Evolutionary conservation across 495 filamentous ascomycete species (phyloP), one percentile per base, ranked within the genome.

Genomic region (Daldinia decipiens): DNA sequence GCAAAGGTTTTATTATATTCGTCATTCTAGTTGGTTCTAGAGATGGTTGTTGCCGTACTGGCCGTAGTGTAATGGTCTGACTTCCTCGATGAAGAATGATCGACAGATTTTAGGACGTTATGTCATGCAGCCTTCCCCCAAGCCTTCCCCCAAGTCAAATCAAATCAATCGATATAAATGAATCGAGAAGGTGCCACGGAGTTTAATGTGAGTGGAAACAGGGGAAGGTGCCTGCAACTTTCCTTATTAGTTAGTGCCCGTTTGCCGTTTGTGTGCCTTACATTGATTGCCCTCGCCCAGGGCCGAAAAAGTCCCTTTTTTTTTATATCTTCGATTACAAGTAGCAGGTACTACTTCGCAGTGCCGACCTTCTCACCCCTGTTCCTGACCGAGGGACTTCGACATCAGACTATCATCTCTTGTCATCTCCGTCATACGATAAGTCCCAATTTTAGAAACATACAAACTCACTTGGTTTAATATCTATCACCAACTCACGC

Each of bases 151-250:
- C 5, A 24, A 45, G 17, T 5, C 31, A 13, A 53, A 57, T 56
- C 27, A 19, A 61, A 67, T 36, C 34, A 36, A 36, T 36, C 34
- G 34, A 36, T 3, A 36, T 13, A 43, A 68, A 45, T 38, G 6
- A 59, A 72, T 61, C 5, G 19, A 72, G 70, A 68, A 72, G 70
- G 70, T 72, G 59, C 65, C 51, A 72, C 70, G 60, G 31, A 61
- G 50, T 17, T 13, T 52, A 65, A 65, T 53, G 55, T 56, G 39
- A 55, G 55, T 65, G 51, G 56, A 43, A 38, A 47, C 27, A 68
- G 70, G 56, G 59, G 45, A 39, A 19, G 29, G 12, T 13, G 29
- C 55, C 56, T 65, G 60, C 51, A 61, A 64, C 55, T 68, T 68
- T 60, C 60, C 60, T 60, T 57, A 68, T 61, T 72, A 53, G 65